Evolutionary conservation across 352 stramenopile species (phyloP).

Genomic region (Phytophthora pini): DNA sequence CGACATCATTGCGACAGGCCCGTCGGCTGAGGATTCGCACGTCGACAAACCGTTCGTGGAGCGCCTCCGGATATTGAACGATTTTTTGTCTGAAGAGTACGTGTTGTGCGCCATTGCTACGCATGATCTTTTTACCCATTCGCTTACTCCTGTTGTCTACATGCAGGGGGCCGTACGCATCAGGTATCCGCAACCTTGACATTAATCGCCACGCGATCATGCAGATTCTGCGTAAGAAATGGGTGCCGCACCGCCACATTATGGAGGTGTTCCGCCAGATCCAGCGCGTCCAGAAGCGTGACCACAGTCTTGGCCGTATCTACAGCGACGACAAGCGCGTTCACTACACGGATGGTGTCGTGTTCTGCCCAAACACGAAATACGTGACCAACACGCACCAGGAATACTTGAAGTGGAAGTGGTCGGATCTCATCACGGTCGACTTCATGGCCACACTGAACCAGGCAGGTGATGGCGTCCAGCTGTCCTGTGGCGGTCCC

Average conservation of each 20-base stretch:
- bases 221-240: slow-evolving; percentile 84
- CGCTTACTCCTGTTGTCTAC: slow-evolving; percentile 9
- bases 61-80: slow-evolving; percentile 79
- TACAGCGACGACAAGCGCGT: slow-evolving; percentile 86
- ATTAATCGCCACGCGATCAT: slow-evolving; percentile 77
- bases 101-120: slow-evolving; percentile 18
- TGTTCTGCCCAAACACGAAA: slow-evolving; percentile 90
- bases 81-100: slow-evolving; percentile 88
- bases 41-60: slow-evolving; percentile 86
- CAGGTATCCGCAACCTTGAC: slow-evolving; percentile 65
- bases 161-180: slow-evolving; percentile 71
- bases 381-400: slow-evolving; percentile 87
- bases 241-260: slow-evolving; percentile 83
- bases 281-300: slow-evolving; percentile 77
- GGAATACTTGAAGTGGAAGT: slow-evolving; percentile 94
- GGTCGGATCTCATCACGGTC: slow-evolving; percentile 90
- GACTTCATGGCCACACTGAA: slow-evolving; percentile 80
- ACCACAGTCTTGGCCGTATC: slow-evolving; percentile 77
- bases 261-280: slow-evolving; percentile 86
- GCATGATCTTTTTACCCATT: not conserved
- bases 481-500: slow-evolving; percentile 76
- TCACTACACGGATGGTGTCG: slow-evolving; percentile 91
- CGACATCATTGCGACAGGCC: slow-evolving; percentile 87
- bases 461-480: slow-evolving; percentile 59
- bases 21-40: slow-evolving; percentile 71